These are phyloP conservation scores for Euphorbia peplus DNA, from an alignment of 345 rosid species.

Conservation along the genomic window DNA sequence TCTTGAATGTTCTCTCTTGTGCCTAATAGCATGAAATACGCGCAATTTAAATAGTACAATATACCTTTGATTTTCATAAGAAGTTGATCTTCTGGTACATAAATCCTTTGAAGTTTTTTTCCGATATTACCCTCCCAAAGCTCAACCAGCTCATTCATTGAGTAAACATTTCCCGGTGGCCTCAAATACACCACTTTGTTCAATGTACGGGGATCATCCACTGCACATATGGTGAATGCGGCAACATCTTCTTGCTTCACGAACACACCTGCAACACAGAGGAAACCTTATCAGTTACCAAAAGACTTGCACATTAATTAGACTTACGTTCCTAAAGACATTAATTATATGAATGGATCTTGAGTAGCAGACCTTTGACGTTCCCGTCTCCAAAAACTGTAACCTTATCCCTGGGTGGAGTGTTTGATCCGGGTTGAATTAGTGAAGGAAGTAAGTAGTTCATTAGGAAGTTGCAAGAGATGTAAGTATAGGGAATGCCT, in stretches of 20 bases:
- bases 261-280: constrained; percentile 68
- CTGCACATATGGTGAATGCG: constrained; percentile 50
- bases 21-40: constrained; percentile 2
- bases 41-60: background rate
- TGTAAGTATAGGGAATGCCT: constrained; percentile 61
- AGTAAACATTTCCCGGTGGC: constrained; percentile 61
- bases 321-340: too few relatives aligned
- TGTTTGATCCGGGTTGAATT: constrained; percentile 56
- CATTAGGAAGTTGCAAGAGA: constrained; percentile 66
- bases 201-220: constrained; percentile 64
- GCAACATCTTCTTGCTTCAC: constrained; percentile 61
- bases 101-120: constrained; percentile 51
- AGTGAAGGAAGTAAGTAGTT: constrained; percentile 66
- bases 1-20: too few relatives aligned
- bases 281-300: too few relatives aligned
- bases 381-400: constrained; percentile 69
- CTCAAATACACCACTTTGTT: constrained; percentile 63
- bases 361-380: constrained; percentile 46
- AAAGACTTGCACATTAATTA: too few relatives aligned
- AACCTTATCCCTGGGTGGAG: constrained; percentile 64
- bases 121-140: constrained; percentile 68
- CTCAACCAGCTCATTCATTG: constrained; percentile 60
- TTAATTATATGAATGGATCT: too few relatives aligned
- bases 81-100: constrained; percentile 57
- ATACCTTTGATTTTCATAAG: constrained; percentile 62